Evolutionary conservation across 2,329 filamentous ascomycete genomes (phyloP), one percentile per base, ranked within the genome.

Genomic region (Fulvia fulva): DNA sequence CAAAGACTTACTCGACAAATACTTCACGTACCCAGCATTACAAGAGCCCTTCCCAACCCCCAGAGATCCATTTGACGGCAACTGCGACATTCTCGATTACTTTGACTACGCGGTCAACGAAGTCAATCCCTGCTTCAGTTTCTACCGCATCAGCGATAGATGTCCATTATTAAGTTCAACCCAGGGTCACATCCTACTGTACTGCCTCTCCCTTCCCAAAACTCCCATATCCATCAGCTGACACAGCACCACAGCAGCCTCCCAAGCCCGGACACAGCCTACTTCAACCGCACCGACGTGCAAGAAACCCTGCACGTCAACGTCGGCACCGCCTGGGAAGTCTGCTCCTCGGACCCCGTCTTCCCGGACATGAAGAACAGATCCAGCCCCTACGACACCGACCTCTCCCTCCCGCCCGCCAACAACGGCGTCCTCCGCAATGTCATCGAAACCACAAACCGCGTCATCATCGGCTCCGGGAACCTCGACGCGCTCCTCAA

Each of bases 1-100:
- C 65, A 68, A 69, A n/a, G 55, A 66, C 30, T 75, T 82, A 66
- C 67, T 87, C 23, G 71, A 83, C 16, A 80, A 81, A 25, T 77
- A 79, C 59, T 69, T 76, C 26, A 63, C 57, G 0, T 76, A 70
- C 52, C 74, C 75, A 26, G 67, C 75, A 1, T 54, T 58, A 6
- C 32, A 57, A 55, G 16, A 70, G 61, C 25, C 66, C 64, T 56
- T 68, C 67, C 37, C 63, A 54, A 19, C 51, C 44, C 28, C 51
- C 12, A 34, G 46, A 26, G 26, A 37, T 34, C 45, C 19, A 51
- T 21, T 23, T 5, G 45, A 23, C 30, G 28, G 51, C 45, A 54
- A 56, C 5, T 75, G 70, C 54, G 71, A 58, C 21, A 54, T 53
- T 5, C 50, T 58, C 14, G 51, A 50, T 45, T 25, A 25, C 28